Percentiles rank a stretch among this genome's conserved stretches.
Evolutionary conservation across 768 basidiomycete genomes (phyloP).

Genomic region (Tulasnella sp.): DNA sequence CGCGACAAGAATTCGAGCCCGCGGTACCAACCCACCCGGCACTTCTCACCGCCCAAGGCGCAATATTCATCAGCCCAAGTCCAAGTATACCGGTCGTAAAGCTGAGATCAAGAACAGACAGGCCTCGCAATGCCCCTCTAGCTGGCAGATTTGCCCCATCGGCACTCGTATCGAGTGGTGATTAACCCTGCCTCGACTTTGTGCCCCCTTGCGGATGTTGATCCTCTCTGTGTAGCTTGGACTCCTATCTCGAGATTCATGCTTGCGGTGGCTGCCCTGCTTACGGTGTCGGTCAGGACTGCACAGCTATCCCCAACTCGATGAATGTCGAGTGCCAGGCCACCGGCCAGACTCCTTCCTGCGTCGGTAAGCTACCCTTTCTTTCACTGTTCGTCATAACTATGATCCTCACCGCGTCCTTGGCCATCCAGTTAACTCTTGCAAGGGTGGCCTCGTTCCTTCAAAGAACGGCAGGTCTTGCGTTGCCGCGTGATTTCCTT

Average conservation of each 20-base stretch:
- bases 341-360: slow-evolving; percentile 24
- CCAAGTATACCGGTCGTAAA: background rate
- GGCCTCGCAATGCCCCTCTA: slow-evolving; percentile 39
- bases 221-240: slow-evolving; percentile 34
- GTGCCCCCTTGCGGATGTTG: background rate
- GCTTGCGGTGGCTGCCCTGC: slow-evolving; percentile 71
- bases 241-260: slow-evolving; percentile 52
- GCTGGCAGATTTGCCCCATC: slow-evolving; percentile 52
- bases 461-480: background rate
- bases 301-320: slow-evolving; percentile 56
- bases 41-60: background rate
- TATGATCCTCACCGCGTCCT: no score
- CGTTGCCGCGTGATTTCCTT: background rate
- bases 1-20: no score
- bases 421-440: background rate
- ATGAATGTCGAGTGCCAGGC: slow-evolving; percentile 69
- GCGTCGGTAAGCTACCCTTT: slow-evolving; percentile 1
- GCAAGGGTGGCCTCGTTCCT: background rate
- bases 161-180: slow-evolving; percentile 44
- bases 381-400: no score
- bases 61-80: background rate
- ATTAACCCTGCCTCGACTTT: slow-evolving; percentile 3
- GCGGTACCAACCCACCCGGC: background rate
- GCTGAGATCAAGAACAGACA: background rate
- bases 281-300: slow-evolving; percentile 59